Evolutionary conservation across 371 early-diverging fungal genomes (phyloP).

Genomic region (Batkoa obscura): DNA sequence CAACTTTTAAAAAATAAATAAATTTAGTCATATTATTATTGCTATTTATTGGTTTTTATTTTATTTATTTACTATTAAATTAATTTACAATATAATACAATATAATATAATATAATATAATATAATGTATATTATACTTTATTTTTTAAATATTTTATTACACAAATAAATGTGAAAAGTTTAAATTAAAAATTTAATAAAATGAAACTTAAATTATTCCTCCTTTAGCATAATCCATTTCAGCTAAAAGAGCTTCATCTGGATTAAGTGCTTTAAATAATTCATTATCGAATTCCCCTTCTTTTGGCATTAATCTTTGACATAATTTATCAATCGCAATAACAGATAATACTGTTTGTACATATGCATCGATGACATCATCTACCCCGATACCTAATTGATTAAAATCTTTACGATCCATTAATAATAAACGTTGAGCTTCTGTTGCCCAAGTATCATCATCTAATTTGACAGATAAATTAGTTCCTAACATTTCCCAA

Average conservation of each 20-base stretch:
- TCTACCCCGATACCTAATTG: conserved; percentile 75
- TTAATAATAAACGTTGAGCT: conserved; percentile 57
- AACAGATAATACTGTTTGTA: conserved; percentile 74
- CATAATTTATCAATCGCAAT: conserved; percentile 85
- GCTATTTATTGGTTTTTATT: no score
- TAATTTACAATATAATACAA: no score
- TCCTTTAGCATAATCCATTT: conserved; percentile 19
- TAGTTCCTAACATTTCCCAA: conserved; percentile 92
- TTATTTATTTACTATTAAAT: no score
- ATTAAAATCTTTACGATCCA: conserved; percentile 90
- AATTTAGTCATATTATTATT: no score
- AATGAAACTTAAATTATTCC: no score
- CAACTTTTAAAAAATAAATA: no score
- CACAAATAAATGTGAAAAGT: no score
- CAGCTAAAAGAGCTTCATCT: conserved; percentile 54
- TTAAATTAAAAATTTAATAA: no score
- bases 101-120: no score
- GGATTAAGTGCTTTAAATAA: conserved; percentile 73
- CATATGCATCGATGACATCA: conserved; percentile 82
- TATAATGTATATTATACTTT: no score
- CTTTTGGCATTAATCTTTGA: conserved; percentile 37
- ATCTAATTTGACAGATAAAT: conserved; percentile 56
- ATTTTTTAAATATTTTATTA: no score
- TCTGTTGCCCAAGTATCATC: conserved; percentile 71
- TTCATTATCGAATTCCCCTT: conserved; percentile 48